Base-by-base conservation (phyloP, 306 rosid genomes). In the Castanea mollissima region DNA sequence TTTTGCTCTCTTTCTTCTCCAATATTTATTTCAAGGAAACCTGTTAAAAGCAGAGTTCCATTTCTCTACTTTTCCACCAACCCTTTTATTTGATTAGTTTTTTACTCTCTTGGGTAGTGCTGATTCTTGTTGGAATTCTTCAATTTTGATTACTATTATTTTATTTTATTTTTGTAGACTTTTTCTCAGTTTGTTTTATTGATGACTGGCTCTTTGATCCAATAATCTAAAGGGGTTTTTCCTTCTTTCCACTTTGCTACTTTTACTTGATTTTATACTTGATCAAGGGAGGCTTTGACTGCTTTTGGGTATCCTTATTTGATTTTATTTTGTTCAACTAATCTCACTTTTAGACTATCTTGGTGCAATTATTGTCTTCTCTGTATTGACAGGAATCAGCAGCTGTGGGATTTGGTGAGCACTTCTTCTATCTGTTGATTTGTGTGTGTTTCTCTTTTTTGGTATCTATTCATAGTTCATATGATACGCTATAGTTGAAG, bases 1-100 rank as follows among this genome's bases (percentile, higher is more conserved):
- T 73, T 31, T 64, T 55, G 27, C 27, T 35, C 0, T 74, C 21
- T 32, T 65, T 78, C 55, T 70, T 38, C 62, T 68, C 69, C 70
- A 55, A 21, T 60, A 52, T 58, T 76, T 73, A 78, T 31, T 69
- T 74, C 27, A 12, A 58, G 46, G 46, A 82, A 78, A 80, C 86
- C 60, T 51, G 88, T 85, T 84, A 59, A 87, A 79, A 80, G 54
- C 80, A 70, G 27, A 88, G 80, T 76, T 82, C 32, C 54, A 34
- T 18, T 76, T 29, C 72, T 80, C 76, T 38, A 21, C 35, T 78
- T 76, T n/a, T 13, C 16, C 54, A 52, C 79, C 71, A 12, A 18
- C 57, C 69, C 27, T 64, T 12, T 67, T 3, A 31, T 44, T 16
- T 44, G 38, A 69, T 35, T 55, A 34, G 81, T 69, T 69, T 78